Conservation (phyloP, 106 monocot species). For the Allium cepa region DNA sequence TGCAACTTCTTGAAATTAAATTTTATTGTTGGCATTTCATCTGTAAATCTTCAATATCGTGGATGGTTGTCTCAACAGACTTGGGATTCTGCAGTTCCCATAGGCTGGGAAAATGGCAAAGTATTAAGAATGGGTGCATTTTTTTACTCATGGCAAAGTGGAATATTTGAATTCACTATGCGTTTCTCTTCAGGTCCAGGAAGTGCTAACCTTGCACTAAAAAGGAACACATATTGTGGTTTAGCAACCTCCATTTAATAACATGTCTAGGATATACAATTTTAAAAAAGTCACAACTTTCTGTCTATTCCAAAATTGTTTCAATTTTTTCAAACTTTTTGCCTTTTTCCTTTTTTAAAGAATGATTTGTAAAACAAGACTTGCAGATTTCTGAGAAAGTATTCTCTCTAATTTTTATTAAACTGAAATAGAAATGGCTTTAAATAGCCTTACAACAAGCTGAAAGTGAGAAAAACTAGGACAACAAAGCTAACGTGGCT, state of each 20-base stretch:
- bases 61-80: constrained; percentile 24
- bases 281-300: background rate
- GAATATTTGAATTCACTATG: constrained; percentile 19
- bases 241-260: background rate
- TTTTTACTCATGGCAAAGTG: constrained; percentile 3
- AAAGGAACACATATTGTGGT: constrained; percentile 5
- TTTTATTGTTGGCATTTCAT: constrained; percentile 61
- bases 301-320: background rate
- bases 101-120: constrained; percentile 24
- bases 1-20: constrained; percentile 48
- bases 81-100: constrained; percentile 19
- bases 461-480: too few species aligned
- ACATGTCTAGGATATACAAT: background rate
- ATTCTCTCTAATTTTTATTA: too few species aligned
- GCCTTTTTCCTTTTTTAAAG: background rate
- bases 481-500: too few species aligned
- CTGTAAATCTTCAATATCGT: constrained; percentile 55
- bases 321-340: too few species aligned
- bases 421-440: too few species aligned
- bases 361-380: too few species aligned
- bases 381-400: too few species aligned
- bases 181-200: constrained; percentile 59
- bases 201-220: constrained; percentile 63
- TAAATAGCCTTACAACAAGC: too few species aligned
- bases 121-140: constrained; percentile 2